Conservation (phyloP, 2,329 filamentous ascomycete species). For the Apiospora marii region DNA sequence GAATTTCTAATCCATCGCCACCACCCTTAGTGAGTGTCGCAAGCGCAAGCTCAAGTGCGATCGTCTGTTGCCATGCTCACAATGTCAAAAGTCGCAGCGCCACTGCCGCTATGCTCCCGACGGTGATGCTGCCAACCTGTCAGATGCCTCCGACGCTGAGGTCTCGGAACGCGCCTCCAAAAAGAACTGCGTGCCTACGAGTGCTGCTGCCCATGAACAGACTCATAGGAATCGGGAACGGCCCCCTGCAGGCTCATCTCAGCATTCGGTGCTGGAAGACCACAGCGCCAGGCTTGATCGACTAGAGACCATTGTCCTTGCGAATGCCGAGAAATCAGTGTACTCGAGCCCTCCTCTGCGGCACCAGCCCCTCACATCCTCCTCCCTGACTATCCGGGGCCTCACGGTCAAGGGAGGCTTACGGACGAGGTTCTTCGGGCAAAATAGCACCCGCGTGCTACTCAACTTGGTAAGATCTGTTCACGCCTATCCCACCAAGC, state of each 20-base stretch:
- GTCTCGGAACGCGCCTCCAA: constrained; percentile 36
- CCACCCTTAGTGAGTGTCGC: constrained; percentile 52
- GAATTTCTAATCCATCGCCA: constrained; percentile 9
- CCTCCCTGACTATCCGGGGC: constrained; percentile 56
- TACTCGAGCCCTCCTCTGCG: constrained; percentile 33
- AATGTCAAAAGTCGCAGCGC: constrained; percentile 65
- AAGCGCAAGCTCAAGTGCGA: constrained; percentile 66
- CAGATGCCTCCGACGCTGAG: constrained; percentile 56
- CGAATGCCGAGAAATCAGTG: constrained; percentile 44
- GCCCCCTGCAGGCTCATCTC: constrained; percentile 40
- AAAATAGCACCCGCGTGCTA: constrained; percentile 60
- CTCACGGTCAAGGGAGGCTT: constrained; percentile 58
- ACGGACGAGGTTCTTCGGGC: constrained; percentile 60
- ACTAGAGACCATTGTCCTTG: constrained; percentile 58
- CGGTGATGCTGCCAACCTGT: constrained; percentile 55
- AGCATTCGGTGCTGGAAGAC: constrained; percentile 52
- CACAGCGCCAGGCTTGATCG: constrained; percentile 59
- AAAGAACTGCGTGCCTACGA: constrained; percentile 31
- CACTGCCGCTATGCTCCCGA: constrained; percentile 61
- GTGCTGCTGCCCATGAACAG: constrained; percentile 22
- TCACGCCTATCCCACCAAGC: not conserved
- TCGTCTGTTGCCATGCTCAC: constrained; percentile 62
- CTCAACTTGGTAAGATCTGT: constrained; percentile 57
- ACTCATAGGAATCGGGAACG: constrained; percentile 37
- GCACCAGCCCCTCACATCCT: constrained; percentile 42